Percentiles rank a stretch among this genome's conserved stretches.
Evolutionary conservation across 345 rosid species (phyloP).

Genomic region (Raphanus sativus): DNA sequence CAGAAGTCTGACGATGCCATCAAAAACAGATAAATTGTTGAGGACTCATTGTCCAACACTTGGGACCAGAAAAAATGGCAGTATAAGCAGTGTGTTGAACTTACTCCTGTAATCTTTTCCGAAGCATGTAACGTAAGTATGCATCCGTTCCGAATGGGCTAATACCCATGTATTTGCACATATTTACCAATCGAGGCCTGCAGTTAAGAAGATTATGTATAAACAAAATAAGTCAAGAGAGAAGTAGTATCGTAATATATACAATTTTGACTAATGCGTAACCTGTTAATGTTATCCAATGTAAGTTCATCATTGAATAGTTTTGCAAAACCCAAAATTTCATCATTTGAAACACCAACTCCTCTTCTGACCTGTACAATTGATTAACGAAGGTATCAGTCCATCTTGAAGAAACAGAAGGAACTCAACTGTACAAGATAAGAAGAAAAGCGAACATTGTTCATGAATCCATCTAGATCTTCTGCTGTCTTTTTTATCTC

Average conservation of each 20-base stretch:
- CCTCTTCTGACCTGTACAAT: conserved; percentile 85
- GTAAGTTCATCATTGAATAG: conserved; percentile 94
- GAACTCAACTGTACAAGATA: background rate
- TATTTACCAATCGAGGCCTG: conserved; percentile 92
- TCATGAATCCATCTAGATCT: conserved; percentile 92
- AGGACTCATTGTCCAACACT: background rate
- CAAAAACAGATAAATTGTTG: background rate
- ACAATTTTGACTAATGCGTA: conserved; percentile 11
- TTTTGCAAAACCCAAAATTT: conserved; percentile 94
- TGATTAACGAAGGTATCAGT: conserved; percentile 22
- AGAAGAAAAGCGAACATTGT: conserved; percentile 51
- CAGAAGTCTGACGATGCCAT: background rate
- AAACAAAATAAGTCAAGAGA: conserved; percentile 6
- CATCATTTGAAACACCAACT: conserved; percentile 83
- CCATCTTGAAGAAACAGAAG: conserved; percentile 1
- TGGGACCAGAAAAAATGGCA: background rate
- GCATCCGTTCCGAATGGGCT: conserved; percentile 96
- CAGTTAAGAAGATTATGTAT: conserved; percentile 34
- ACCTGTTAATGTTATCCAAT: conserved; percentile 97
- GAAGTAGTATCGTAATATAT: background rate
- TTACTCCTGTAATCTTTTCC: conserved; percentile 85
- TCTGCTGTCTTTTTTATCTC: conserved; percentile 85
- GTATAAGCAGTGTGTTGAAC: conserved; percentile 24
- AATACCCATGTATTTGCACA: conserved; percentile 99
- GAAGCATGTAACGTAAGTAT: conserved; percentile 89